Conservation (phyloP, 805 yeast species). For the Metschnikowia matae region DNA sequence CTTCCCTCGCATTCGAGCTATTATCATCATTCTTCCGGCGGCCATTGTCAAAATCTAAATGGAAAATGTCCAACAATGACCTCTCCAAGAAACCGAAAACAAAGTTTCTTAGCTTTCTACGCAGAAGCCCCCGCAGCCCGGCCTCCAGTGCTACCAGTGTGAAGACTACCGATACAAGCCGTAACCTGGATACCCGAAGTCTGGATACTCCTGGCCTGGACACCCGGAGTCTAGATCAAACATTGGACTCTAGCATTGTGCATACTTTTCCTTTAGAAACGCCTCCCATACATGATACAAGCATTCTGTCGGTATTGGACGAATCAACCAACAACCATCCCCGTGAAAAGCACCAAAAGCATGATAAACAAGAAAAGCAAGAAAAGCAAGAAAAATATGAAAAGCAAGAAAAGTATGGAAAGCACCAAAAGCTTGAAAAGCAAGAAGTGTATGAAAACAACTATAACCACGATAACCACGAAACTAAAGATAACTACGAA, state of each 20-base stretch:
- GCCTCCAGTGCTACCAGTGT: neutral
- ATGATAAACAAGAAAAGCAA: too few relatives aligned
- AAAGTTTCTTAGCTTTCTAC: neutral
- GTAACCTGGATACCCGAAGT: neutral
- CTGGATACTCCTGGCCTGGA: neutral
- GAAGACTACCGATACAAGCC: neutral
- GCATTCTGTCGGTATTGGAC: neutral
- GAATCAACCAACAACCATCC: neutral
- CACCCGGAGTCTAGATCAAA: neutral
- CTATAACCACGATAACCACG: too few relatives aligned
- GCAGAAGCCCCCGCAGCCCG: neutral
- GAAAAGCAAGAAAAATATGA: too few relatives aligned
- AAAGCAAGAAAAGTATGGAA: too few relatives aligned
- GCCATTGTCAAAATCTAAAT: neutral
- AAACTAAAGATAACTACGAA: too few relatives aligned
- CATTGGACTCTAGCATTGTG: neutral
- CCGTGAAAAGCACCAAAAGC: too few relatives aligned
- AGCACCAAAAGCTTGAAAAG: too few relatives aligned
- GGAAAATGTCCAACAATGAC: neutral
- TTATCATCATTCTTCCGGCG: too few relatives aligned
- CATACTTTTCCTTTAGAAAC: neutral
- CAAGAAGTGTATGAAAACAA: too few relatives aligned
- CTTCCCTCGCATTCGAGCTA: neutral
- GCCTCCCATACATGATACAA: neutral
- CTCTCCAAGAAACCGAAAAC: neutral